phyloP scores from a whole-genome alignment of 2,329 filamentous ascomycete species.

The Claviceps sp. region DNA sequence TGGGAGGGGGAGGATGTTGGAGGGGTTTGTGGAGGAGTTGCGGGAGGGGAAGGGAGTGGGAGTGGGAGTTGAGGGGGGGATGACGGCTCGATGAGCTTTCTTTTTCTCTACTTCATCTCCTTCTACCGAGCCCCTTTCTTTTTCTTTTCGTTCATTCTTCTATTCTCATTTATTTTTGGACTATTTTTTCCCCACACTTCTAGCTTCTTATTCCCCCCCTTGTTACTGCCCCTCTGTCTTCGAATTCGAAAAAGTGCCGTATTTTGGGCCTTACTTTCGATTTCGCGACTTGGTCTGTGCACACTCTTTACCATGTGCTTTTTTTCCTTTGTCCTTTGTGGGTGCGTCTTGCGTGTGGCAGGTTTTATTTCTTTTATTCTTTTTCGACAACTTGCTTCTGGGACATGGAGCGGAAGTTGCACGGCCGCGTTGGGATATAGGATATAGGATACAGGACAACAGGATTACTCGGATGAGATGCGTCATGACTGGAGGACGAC shows the following conservation, averaged over 20 bases:
- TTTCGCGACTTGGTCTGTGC: no score
- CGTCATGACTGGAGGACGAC: neutral
- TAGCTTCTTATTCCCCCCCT: no score
- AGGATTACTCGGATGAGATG: neutral
- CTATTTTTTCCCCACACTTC: neutral
- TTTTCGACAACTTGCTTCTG: no score
- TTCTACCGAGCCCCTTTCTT: neutral
- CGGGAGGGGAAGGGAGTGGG: conserved; percentile 22
- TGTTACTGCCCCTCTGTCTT: no score
- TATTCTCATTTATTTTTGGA: neutral
- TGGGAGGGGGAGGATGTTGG: conserved; percentile 28
- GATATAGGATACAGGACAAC: no score
- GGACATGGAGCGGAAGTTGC: neutral
- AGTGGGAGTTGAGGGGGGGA: conserved; percentile 4
- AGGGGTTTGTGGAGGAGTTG: conserved; percentile 23
- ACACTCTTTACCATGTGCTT: no score
- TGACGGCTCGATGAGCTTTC: neutral
- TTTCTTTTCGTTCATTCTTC: neutral
- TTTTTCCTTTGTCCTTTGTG: neutral
- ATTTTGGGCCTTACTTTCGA: no score
- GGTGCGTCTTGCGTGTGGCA: no score
- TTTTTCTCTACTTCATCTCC: neutral
- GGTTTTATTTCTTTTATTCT: no score
- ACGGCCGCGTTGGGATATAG: neutral
- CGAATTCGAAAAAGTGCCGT: no score